Conservation (phyloP, 2,329 filamentous ascomycete species). For the Aureobasidium sp. region DNA sequence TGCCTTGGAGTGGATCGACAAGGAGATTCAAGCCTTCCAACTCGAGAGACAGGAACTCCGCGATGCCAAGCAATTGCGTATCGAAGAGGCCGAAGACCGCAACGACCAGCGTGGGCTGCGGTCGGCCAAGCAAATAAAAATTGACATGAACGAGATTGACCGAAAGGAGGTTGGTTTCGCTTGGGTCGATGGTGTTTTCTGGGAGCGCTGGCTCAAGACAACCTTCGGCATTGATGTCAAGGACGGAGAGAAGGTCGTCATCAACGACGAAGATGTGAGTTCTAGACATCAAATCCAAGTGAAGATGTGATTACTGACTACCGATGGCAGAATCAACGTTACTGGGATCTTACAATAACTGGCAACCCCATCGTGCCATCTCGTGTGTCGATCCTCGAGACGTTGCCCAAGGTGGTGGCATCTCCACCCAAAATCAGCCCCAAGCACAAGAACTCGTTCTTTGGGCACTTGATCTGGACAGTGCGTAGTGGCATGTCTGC, state of each 20-base stretch:
- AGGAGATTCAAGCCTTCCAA: slow-evolving; percentile 84
- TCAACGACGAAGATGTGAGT: slow-evolving; percentile 96
- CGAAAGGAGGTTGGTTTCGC: slow-evolving; percentile 89
- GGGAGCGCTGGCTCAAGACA: slow-evolving; percentile 93
- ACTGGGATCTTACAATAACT: slow-evolving; percentile 87
- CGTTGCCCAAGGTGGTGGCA: slow-evolving; percentile 61
- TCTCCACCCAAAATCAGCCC: slow-evolving; percentile 63
- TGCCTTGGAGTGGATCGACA: slow-evolving; percentile 96
- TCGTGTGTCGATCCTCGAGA: slow-evolving; percentile 84
- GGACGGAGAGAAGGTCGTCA: slow-evolving; percentile 84
- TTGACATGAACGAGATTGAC: slow-evolving; percentile 81
- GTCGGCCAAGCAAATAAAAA: slow-evolving; percentile 80
- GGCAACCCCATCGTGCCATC: slow-evolving; percentile 85
- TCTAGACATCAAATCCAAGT: too few relatives aligned
- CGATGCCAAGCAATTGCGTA: slow-evolving; percentile 87
- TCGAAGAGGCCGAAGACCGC: slow-evolving; percentile 92
- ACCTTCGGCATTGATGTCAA: slow-evolving; percentile 85
- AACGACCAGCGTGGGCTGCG: slow-evolving; percentile 80
- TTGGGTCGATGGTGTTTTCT: slow-evolving; percentile 95
- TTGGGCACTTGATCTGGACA: slow-evolving; percentile 59
- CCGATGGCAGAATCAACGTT: slow-evolving; percentile 64
- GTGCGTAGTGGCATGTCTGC: slow-evolving; percentile 33
- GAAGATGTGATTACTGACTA: not conserved
- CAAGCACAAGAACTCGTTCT: slow-evolving; percentile 66
- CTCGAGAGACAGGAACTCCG: slow-evolving; percentile 87